These are phyloP conservation scores for Bauhinia variegata DNA, from an alignment of 306 rosid species.

Conservation along the genomic window DNA sequence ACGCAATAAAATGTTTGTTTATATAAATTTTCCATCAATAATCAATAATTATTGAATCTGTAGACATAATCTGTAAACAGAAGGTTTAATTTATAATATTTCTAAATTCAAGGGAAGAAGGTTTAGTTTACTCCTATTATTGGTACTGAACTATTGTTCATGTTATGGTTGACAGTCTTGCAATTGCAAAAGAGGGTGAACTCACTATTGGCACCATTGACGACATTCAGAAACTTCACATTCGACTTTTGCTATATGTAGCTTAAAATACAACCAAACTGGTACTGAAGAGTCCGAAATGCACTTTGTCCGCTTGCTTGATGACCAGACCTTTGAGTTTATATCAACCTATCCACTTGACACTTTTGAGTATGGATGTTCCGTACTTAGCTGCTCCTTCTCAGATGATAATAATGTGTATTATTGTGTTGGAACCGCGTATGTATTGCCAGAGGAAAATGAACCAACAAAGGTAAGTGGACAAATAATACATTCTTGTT, in stretches of 20 bases:
- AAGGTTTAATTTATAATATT: too few relatives aligned
- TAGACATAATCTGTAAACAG: too few relatives aligned
- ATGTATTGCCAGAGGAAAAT: slow-evolving; percentile 91
- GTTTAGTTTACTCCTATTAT: neutral
- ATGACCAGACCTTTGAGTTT: slow-evolving; percentile 94
- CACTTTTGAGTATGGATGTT: slow-evolving; percentile 84
- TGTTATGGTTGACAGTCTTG: slow-evolving; percentile 64
- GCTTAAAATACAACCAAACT: slow-evolving; percentile 74
- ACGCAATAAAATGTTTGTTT: too few relatives aligned
- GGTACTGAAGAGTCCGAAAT: slow-evolving; percentile 84
- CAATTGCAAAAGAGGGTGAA: slow-evolving; percentile 97
- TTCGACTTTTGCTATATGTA: slow-evolving; percentile 92
- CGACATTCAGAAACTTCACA: slow-evolving; percentile 98
- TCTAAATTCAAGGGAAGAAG: too few relatives aligned
- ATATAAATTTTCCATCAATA: too few relatives aligned
- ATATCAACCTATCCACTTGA: slow-evolving; percentile 85
- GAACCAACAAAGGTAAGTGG: slow-evolving; percentile 85
- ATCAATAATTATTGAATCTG: too few relatives aligned
- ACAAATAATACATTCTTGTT: slow-evolving; percentile 8
- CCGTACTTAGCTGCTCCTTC: slow-evolving; percentile 96
- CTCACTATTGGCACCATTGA: slow-evolving; percentile 98
- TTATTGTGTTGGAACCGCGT: slow-evolving; percentile 97
- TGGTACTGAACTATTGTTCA: slow-evolving; percentile 27
- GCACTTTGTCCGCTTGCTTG: slow-evolving; percentile 85
- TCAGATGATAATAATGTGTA: slow-evolving; percentile 88